Percentiles rank a stretch among this genome's conserved stretches.
These are phyloP conservation scores for Fusarium sp. DNA, from an alignment of 2,329 filamentous ascomycete genomes.

Conservation along the genomic window DNA sequence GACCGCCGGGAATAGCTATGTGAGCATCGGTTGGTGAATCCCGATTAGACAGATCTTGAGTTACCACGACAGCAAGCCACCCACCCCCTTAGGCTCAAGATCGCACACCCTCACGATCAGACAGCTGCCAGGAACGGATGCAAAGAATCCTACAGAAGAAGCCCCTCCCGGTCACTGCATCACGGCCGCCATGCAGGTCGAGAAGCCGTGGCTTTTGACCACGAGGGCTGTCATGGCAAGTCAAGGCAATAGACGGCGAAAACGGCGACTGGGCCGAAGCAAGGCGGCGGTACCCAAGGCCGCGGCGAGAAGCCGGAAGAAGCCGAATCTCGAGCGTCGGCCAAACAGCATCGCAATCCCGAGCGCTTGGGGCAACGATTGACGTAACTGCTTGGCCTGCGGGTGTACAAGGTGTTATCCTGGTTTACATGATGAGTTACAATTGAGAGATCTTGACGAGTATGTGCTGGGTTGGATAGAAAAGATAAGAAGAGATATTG, in stretches of 20 bases:
- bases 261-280: constrained; percentile 43
- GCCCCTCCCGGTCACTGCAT: constrained; percentile 1
- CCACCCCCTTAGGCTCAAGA: background rate
- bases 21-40: constrained; percentile 1
- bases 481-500: background rate
- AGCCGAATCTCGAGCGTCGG: constrained; percentile 45
- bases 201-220: constrained; percentile 10
- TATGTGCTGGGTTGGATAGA: background rate
- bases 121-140: constrained; percentile 4
- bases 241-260: background rate
- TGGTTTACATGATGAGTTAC: background rate
- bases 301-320: constrained; percentile 35
- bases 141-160: background rate
- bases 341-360: constrained; percentile 34
- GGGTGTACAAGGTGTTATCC: background rate
- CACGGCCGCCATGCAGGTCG: background rate
- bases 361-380: constrained; percentile 39
- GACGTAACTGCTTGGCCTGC: constrained; percentile 36
- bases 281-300: constrained; percentile 43
- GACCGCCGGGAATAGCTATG: constrained; percentile 1
- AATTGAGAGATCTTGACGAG: background rate
- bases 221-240: background rate
- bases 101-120: constrained; percentile 15
- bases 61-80: constrained; percentile 7
- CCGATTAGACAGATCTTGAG: background rate